Evolutionary conservation across 106 monocot species (phyloP).

Genomic region (Dioscorea alata): DNA sequence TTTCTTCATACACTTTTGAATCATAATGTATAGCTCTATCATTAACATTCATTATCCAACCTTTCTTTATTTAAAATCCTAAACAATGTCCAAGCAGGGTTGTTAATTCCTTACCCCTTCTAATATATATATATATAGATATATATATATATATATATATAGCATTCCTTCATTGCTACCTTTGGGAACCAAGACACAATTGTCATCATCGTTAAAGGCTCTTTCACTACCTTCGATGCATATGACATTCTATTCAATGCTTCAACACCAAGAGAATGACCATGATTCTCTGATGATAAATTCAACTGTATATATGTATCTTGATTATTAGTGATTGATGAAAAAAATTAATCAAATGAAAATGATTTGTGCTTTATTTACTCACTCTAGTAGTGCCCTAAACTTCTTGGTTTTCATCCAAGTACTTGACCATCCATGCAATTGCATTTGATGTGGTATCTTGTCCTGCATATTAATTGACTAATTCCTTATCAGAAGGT

Average conservation of each 20-base stretch:
- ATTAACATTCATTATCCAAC: slow-evolving; percentile 76
- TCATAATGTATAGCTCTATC: slow-evolving; percentile 64
- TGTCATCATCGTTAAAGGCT: slow-evolving; percentile 69
- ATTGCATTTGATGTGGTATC: slow-evolving; percentile 74
- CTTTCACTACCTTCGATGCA: slow-evolving; percentile 79
- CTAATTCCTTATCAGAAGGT: too few relatives aligned
- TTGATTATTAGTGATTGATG: not conserved
- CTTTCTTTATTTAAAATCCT: slow-evolving; percentile 68
- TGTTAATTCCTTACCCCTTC: too few relatives aligned
- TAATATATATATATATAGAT: too few relatives aligned
- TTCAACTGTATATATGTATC: slow-evolving; percentile 11
- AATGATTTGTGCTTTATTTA: not conserved
- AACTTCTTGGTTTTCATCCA: slow-evolving; percentile 65
- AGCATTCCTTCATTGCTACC: slow-evolving; percentile 58
- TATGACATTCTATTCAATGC: slow-evolving; percentile 51
- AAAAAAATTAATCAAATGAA: not conserved
- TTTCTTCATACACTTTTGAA: slow-evolving; percentile 34
- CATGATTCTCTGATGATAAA: slow-evolving; percentile 3
- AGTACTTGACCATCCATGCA: slow-evolving; percentile 84
- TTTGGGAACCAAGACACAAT: slow-evolving; percentile 87
- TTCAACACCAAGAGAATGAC: slow-evolving; percentile 24
- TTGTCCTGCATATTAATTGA: slow-evolving; percentile 43
- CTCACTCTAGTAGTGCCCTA: slow-evolving; percentile 53
- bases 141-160: too few relatives aligned
- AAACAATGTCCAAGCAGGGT: slow-evolving; percentile 5